Percentiles rank a stretch among this genome's conserved stretches.
Evolutionary conservation across 768 basidiomycete genomes (phyloP).

Genomic region (Candolleomyces eurysporus): DNA sequence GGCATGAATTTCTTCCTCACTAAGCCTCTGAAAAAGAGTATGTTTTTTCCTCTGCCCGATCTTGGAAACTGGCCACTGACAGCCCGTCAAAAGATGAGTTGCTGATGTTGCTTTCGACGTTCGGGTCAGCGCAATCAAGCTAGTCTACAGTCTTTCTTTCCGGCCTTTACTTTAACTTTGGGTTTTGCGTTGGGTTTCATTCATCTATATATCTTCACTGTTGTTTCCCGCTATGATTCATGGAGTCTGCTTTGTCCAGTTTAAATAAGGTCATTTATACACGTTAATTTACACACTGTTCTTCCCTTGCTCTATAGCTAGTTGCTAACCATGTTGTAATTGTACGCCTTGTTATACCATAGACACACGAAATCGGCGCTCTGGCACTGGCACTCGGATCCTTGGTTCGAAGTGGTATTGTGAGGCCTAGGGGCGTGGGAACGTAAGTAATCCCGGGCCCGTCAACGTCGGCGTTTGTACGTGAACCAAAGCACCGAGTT

Average conservation of each 20-base stretch:
- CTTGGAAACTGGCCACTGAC: not conserved
- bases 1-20: constrained; percentile 79
- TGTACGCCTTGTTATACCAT: too few species aligned
- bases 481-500: too few species aligned
- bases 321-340: not conserved
- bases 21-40: constrained; percentile 67
- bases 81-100: constrained; percentile 46
- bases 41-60: constrained; percentile 8
- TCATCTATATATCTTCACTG: not conserved
- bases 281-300: not conserved
- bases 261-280: not conserved
- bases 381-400: too few species aligned
- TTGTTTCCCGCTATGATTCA: too few species aligned
- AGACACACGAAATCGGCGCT: too few species aligned
- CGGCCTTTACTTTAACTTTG: not conserved
- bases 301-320: not conserved
- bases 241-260: not conserved
- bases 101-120: constrained; percentile 51
- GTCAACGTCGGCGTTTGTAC: too few species aligned
- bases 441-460: too few species aligned
- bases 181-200: not conserved
- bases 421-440: too few species aligned
- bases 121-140: constrained; percentile 29
- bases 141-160: not conserved
- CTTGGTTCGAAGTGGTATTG: too few species aligned